Base-by-base conservation (phyloP, 768 basidiomycete species). In the Lactarius akahatsu region DNA sequence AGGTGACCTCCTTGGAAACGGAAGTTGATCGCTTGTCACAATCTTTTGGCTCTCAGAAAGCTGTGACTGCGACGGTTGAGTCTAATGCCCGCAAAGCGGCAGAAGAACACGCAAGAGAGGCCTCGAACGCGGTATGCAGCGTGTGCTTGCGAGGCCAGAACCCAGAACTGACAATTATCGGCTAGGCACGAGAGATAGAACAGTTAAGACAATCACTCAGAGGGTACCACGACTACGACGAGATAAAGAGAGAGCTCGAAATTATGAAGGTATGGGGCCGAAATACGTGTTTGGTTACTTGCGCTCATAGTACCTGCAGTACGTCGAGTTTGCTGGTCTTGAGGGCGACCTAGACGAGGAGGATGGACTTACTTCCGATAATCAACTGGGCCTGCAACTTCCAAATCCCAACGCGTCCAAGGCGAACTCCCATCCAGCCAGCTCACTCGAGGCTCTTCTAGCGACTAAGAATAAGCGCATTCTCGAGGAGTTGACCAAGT, bases 231-330 rank as follows among this genome's bases (percentile, higher is more conserved):
- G 94, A 99, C 76, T 98, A 99, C 72, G 96, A 98, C 72, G 96
- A 98, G 78, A 87, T 98, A 73, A 98, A 98, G 79, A 89, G 97
- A 32, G 97, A 99, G 75, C 82, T 99, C 34, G 95, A 95, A 73
- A 98, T 99, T 70, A 92, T 98, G 93, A 98, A 99, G 86, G 97
- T 92, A 58, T 52, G 26, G 56, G 78, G 73, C 6, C 30, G 45
- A 23, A 3, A 54, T 52, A 3, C 28, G 18, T 34, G 0, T 30
- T 30, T 55, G 32, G 30, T 57, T 30, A 23, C 34, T 38, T 43
- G 13, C n/a, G 47, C 56, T 59, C 26, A 52, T 38, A 59, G 10
- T 40, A 15, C 65, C 50, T 40, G 38, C 71, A 98, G 97, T 98
- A 90, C 71, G 96, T 99, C 65, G 96, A 98, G 74, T 98, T 98